A percentile compares a stretch with the other conserved stretches of the same genome.
Evolutionary conservation across 2,329 filamentous ascomycete genomes (phyloP).

Genomic region (Ascocoryne sarcoides): DNA sequence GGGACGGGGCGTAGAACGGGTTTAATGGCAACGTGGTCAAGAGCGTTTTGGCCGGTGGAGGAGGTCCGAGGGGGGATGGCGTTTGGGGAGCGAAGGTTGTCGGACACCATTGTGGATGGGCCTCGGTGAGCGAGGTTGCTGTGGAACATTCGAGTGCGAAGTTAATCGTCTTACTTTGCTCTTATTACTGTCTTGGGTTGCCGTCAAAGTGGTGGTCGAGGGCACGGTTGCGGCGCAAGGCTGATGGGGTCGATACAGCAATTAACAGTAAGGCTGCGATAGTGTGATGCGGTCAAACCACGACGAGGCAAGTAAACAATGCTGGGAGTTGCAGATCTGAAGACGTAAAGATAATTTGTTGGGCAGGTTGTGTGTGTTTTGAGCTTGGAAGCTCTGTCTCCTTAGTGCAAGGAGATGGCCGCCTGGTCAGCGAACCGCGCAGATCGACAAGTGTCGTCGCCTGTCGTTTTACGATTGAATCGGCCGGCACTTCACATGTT

Average conservation of each 20-base stretch:
- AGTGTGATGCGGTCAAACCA: no score
- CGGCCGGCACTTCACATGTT: not conserved
- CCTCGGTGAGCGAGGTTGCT: slow-evolving; percentile 10
- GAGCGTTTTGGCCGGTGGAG: slow-evolving; percentile 42
- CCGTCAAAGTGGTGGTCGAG: slow-evolving; percentile 6
- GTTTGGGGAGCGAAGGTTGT: slow-evolving; percentile 42
- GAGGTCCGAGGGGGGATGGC: slow-evolving; percentile 67
- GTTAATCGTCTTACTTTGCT: slow-evolving; percentile 1
- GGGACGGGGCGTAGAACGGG: slow-evolving; percentile 44
- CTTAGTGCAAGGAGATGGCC: not conserved
- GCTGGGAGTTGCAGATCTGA: no score
- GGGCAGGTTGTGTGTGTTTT: not conserved
- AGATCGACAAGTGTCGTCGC: not conserved
- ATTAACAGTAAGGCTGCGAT: no score
- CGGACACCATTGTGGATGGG: slow-evolving; percentile 13
- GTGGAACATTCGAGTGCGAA: slow-evolving; percentile 9
- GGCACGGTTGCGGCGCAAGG: slow-evolving; percentile 4
- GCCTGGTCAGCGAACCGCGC: not conserved
- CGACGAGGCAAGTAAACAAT: no score
- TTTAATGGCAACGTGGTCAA: slow-evolving; percentile 12
- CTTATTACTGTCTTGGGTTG: slow-evolving; percentile 1
- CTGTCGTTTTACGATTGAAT: no score
- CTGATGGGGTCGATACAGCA: no score
- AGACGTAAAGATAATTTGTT: no score
- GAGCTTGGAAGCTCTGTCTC: not conserved